Evolutionary conservation across 345 rosid species (phyloP).

Genomic region (Erysimum cheiranthoides): DNA sequence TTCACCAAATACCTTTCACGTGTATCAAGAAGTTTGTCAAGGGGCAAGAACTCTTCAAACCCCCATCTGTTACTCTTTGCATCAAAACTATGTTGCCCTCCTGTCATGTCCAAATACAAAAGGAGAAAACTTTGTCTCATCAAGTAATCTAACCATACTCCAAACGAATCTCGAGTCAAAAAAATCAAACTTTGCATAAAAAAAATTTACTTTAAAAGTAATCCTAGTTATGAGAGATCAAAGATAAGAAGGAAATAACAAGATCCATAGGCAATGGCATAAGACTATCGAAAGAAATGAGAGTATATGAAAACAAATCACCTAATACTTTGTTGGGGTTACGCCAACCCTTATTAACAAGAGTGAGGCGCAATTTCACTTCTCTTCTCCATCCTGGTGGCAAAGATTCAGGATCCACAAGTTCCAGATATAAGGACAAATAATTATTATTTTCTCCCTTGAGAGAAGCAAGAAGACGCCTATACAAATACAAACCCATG

Average conservation of each 20-base stretch:
- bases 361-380: not conserved
- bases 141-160: not conserved
- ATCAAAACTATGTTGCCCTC: not conserved
- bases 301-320: not conserved
- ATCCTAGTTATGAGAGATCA: too few species aligned
- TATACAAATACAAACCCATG: not conserved
- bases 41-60: not conserved
- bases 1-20: conserved; percentile 46
- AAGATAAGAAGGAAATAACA: too few species aligned
- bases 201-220: too few species aligned
- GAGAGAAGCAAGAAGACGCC: not conserved
- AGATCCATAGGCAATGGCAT: too few species aligned
- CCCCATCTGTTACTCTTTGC: not conserved
- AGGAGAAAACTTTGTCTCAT: not conserved
- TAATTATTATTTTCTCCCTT: not conserved
- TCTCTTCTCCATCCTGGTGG: not conserved
- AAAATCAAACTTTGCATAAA: too few species aligned
- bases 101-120: conserved; percentile 2
- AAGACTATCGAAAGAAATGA: not conserved
- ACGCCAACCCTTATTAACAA: not conserved
- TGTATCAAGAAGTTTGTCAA: not conserved
- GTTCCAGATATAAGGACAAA: not conserved
- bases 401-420: not conserved
- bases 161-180: too few species aligned
- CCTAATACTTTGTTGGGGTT: not conserved